Percentiles rank a stretch among this genome's conserved stretches.
phyloP scores from a whole-genome alignment of 192 early-diverging fungal genomes.

The Backusella mclennaniae region DNA sequence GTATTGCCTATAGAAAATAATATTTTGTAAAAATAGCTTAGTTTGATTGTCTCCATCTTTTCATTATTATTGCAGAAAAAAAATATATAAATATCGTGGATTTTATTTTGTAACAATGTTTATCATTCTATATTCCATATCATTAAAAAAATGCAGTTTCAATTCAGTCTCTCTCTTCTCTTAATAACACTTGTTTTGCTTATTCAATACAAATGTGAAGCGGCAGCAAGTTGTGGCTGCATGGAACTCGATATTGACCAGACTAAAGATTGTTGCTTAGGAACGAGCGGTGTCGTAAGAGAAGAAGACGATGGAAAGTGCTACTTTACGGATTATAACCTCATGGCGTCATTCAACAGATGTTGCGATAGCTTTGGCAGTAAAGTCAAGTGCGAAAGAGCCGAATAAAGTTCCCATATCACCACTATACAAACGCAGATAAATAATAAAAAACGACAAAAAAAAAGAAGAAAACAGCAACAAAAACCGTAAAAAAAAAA shows the following conservation, averaged over 20 bases:
- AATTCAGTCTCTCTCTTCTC: background rate
- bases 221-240: background rate
- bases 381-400: background rate
- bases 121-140: background rate
- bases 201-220: background rate
- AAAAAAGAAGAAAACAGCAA: background rate
- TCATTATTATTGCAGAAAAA: background rate
- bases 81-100: background rate
- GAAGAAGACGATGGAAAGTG: background rate
- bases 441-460: background rate
- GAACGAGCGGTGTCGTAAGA: background rate
- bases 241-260: background rate
- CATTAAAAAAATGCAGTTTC: background rate
- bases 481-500: background rate
- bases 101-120: background rate
- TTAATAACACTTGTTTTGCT: background rate
- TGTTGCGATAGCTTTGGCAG: background rate
- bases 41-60: background rate
- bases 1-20: background rate
- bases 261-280: background rate
- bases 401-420: background rate
- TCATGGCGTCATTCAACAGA: background rate
- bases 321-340: background rate
- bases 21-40: background rate
- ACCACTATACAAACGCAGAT: background rate